Conservation (phyloP, 1,284 basidiomycete genomes). For the Malassezia restricta region DNA sequence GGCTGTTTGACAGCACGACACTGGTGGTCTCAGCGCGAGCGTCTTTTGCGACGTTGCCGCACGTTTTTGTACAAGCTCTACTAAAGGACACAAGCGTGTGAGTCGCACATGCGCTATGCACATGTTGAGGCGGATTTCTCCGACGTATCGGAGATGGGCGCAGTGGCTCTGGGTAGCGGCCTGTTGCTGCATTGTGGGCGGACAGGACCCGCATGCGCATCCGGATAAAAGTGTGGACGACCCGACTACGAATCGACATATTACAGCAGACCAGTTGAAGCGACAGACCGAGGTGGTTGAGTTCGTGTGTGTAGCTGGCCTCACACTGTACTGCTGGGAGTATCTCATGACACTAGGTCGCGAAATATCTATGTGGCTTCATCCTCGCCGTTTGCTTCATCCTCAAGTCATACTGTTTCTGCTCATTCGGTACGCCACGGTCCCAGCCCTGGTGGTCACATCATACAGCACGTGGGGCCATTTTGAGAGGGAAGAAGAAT, state of each 20-base stretch:
- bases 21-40: no score
- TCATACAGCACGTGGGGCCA: conserved; percentile 21
- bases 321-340: conserved; percentile 23
- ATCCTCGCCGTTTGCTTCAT: conserved; percentile 12
- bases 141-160: no score
- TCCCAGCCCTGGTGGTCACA: conserved; percentile 19
- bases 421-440: conserved; percentile 22
- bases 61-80: no score
- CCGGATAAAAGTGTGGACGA: neutral
- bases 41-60: no score
- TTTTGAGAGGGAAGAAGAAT: conserved; percentile 9
- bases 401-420: conserved; percentile 27
- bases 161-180: no score
- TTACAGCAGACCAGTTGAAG: conserved; percentile 1
- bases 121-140: no score
- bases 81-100: no score
- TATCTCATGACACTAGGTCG: conserved; percentile 10
- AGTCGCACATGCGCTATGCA: no score
- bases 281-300: conserved; percentile 9
- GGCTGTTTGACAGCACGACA: no score
- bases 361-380: conserved; percentile 19
- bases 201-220: no score
- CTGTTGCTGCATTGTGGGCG: no score
- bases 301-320: conserved; percentile 15
- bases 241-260: neutral